A percentile compares a stretch with the other conserved stretches of the same genome.
These are phyloP conservation scores for Chlorella sp. DNA, from an alignment of 139 green algal genomes.

Conservation along the genomic window DNA sequence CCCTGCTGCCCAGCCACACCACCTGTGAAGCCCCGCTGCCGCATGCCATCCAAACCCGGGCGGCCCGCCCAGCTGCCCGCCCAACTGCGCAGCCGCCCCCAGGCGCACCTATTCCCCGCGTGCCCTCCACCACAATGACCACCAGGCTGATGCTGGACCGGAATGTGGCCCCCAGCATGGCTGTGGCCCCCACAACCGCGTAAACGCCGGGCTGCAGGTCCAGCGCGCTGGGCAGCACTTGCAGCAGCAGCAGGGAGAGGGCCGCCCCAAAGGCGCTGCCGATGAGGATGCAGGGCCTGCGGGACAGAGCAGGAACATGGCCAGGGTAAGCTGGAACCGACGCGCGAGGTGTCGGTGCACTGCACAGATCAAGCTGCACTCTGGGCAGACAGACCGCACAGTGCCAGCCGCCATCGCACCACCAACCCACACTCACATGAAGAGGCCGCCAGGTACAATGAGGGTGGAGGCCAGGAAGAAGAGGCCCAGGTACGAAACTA, in stretches of 20 bases:
- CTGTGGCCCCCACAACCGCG: constrained; percentile 80
- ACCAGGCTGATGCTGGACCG: constrained; percentile 88
- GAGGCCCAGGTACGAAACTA: constrained; percentile 72
- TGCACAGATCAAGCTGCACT: neutral
- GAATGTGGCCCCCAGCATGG: constrained; percentile 89
- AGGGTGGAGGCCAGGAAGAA: constrained; percentile 78
- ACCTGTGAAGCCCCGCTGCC: too few species aligned
- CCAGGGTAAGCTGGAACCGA: too few species aligned
- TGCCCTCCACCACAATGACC: constrained; percentile 86
- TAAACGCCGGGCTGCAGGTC: constrained; percentile 79
- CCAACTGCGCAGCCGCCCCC: too few species aligned
- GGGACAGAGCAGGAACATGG: neutral
- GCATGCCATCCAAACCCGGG: neutral
- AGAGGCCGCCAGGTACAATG: constrained; percentile 88
- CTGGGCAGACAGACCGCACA: neutral
- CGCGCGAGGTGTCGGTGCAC: neutral
- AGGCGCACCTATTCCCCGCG: constrained; percentile 15
- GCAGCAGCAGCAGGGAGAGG: constrained; percentile 66
- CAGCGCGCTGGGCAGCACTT: constrained; percentile 61
- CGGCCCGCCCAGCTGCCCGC: neutral
- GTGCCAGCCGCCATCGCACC: neutral
- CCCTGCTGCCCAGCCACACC: too few species aligned
- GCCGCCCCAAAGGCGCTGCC: constrained; percentile 73
- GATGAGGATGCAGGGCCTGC: constrained; percentile 40
- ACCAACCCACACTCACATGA: constrained; percentile 63